These are phyloP conservation scores for Pythium aquatile DNA, from an alignment of 352 stramenopile species.

Conservation along the genomic window DNA sequence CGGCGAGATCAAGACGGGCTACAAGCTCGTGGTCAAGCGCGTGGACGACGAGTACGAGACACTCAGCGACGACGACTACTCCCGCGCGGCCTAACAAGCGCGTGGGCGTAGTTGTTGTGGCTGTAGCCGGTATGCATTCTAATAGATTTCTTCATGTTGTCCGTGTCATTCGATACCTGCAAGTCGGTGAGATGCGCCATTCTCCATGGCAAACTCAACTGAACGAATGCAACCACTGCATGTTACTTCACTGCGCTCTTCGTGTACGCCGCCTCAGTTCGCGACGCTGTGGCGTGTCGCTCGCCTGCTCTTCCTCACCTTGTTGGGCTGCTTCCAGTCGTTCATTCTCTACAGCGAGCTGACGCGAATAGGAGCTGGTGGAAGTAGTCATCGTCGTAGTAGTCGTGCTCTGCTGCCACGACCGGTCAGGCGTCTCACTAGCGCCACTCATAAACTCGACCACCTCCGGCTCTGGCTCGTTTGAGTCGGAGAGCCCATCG, in stretches of 20 bases:
- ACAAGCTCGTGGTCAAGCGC: slow-evolving; percentile 84
- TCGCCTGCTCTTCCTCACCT: slow-evolving; percentile 4
- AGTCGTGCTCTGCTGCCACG: neutral
- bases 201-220: too few relatives aligned
- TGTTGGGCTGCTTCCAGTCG: neutral
- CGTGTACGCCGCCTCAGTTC: neutral
- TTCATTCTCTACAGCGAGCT: neutral
- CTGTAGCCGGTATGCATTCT: neutral
- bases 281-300: neutral
- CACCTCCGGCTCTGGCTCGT: slow-evolving; percentile 25
- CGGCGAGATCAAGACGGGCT: slow-evolving; percentile 68
- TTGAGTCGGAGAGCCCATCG: slow-evolving; percentile 9
- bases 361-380: too few relatives aligned
- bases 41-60: slow-evolving; percentile 28
- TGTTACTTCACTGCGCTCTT: neutral
- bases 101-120: neutral
- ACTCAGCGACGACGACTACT: neutral
- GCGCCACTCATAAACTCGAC: slow-evolving; percentile 16
- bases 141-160: slow-evolving; percentile 2
- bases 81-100: neutral
- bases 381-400: neutral
- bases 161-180: neutral
- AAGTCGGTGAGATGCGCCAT: too few relatives aligned
- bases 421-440: slow-evolving; percentile 1
- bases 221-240: neutral